Evolutionary conservation across 495 filamentous ascomycete species (phyloP).

Genomic region (Hypoxylon trugodes): DNA sequence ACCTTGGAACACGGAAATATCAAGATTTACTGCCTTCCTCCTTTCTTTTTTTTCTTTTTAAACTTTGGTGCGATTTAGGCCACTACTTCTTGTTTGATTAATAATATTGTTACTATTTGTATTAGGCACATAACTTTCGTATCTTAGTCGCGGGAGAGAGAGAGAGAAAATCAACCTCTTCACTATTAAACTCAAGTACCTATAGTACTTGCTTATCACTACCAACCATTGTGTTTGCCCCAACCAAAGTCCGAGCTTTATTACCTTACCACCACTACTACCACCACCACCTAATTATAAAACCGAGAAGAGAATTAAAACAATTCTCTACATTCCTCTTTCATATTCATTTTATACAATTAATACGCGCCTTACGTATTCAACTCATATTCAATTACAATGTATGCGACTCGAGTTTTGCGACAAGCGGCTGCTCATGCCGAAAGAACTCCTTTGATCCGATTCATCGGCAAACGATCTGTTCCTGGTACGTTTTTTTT

Average conservation of each 20-base stretch:
- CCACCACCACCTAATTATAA: conserved; percentile 24
- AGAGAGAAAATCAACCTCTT: neutral
- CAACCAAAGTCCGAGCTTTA: conserved; percentile 32
- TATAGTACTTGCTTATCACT: conserved; percentile 21
- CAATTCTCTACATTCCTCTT: conserved; percentile 7
- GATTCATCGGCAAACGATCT: conserved; percentile 88
- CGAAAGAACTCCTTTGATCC: conserved; percentile 82
- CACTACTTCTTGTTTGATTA: conserved; percentile 9
- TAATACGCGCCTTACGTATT: neutral
- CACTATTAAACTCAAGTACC: neutral
- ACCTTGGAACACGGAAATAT: conserved; percentile 18
- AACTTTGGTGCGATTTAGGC: neutral
- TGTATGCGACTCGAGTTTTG: conserved; percentile 74
- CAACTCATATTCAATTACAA: conserved; percentile 36
- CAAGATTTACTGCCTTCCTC: conserved; percentile 1
- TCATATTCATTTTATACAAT: neutral
- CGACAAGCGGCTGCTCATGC: conserved; percentile 68
- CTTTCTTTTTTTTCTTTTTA: neutral
- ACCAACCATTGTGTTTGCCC: conserved; percentile 15
- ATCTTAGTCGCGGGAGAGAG: too few relatives aligned
- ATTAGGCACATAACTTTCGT: too few relatives aligned
- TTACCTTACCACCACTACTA: neutral
- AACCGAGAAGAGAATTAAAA: conserved; percentile 7
- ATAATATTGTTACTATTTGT: conserved; percentile 16
- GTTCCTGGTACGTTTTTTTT: conserved; percentile 71